Evolutionary conservation across 257 asterid species (phyloP).

Genomic region (Solanum peruvianum): DNA sequence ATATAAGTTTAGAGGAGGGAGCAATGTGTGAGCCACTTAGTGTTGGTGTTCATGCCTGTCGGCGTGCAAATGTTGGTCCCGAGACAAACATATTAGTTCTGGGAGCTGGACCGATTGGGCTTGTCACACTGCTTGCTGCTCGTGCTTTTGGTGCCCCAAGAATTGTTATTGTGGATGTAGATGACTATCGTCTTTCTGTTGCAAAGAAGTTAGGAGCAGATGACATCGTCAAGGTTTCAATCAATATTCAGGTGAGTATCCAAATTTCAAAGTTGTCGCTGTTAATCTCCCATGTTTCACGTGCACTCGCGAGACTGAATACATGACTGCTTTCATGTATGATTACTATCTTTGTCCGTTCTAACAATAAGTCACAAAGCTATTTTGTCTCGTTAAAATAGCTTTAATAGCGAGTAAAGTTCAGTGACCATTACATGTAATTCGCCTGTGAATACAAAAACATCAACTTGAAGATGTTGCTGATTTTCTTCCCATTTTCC

Average conservation of each 20-base stretch:
- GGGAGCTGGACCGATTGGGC: conserved; percentile 97
- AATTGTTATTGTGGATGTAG: conserved; percentile 65
- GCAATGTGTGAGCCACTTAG: conserved; percentile 98
- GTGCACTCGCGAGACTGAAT: not conserved
- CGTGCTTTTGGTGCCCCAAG: conserved; percentile 91
- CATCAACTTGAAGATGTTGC: not conserved
- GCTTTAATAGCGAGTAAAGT: not conserved
- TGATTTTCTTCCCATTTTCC: not conserved
- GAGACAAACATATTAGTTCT: conserved; percentile 71
- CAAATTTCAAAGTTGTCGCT: not conserved
- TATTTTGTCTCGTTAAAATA: not conserved
- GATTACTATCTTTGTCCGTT: not conserved
- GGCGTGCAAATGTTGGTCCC: conserved; percentile 78
- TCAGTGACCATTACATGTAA: not conserved
- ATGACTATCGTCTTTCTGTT: conserved; percentile 58
- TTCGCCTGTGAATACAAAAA: not conserved
- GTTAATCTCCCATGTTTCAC: not conserved
- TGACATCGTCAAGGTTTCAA: conserved; percentile 55
- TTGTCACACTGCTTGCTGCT: conserved; percentile 70
- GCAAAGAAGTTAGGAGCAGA: conserved; percentile 84
- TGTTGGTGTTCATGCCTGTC: conserved; percentile 92
- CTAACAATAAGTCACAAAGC: not conserved
- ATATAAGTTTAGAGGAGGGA: conserved; percentile 89
- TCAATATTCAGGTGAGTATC: conserved; percentile 32
- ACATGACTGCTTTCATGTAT: not conserved